Conservation (phyloP, 2,329 filamentous ascomycete genomes). For the Scedosporium minutisporum region DNA sequence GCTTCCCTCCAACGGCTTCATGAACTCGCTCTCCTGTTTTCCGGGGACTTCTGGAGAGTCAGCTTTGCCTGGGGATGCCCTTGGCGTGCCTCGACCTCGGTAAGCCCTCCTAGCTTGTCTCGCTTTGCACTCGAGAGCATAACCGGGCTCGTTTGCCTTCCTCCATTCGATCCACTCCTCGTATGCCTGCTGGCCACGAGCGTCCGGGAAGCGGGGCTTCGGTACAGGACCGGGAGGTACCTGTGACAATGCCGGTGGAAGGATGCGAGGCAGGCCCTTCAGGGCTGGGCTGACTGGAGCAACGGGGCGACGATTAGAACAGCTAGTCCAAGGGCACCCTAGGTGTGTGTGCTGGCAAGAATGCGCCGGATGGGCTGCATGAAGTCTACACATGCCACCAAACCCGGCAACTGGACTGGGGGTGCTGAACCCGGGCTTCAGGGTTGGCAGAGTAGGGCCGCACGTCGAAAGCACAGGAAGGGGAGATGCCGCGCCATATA, state of each 20-base stretch:
- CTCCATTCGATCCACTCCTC: constrained; percentile 39
- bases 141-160: constrained; percentile 37
- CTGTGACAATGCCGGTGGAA: neutral
- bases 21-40: neutral
- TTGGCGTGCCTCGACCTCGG: neutral
- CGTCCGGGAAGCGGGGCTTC: constrained; percentile 29
- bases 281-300: neutral
- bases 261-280: neutral
- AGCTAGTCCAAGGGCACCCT: neutral
- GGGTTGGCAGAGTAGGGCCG: neutral
- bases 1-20: no score
- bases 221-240: constrained; percentile 4
- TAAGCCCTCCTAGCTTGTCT: constrained; percentile 28
- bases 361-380: neutral
- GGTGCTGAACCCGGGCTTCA: neutral
- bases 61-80: neutral
- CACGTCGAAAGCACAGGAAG: neutral
- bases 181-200: constrained; percentile 33
- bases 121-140: constrained; percentile 34
- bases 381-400: neutral
- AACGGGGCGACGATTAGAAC: neutral
- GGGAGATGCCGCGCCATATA: neutral
- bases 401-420: neutral
- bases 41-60: neutral
- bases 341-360: neutral